Evolutionary conservation across 306 rosid species (phyloP), one percentile per base, ranked within the genome.

Genomic region (peach (Prunus persica)): DNA sequence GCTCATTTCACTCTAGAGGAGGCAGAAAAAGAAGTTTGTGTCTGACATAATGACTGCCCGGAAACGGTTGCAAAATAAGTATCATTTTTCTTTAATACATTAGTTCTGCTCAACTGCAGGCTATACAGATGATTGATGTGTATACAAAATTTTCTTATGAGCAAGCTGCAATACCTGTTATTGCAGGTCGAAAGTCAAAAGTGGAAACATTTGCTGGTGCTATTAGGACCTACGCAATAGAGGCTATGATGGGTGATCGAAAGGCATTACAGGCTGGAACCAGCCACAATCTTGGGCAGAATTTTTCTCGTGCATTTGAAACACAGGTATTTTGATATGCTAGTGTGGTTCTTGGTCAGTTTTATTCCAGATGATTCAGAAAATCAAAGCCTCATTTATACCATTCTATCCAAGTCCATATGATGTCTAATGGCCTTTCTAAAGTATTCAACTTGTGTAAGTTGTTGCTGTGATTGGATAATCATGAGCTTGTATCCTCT

Each of bases 231-330:
- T 95, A 89, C 75, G 92, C 99, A 4, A 95, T 92, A 52, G 96
- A 95, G 87, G 97, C 92, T 79, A 95, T 95, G 97, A 90, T 95
- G 98, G 96, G 97, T 76, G 98, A 95, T 85, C 78, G 78, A 79
- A 95, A 92, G 85, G 98, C 98, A 74, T 77, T 95, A 80, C 98
- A 94, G 82, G 95, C 97, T 65, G 97, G 98, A 83, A 92, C 97
- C 81, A 95, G 97, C 83, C 98, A 95, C 81, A 92, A 95, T 78
- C 97, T 95, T 54, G 97, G 98, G 83, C 97, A 95, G 79, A 95
- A 92, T 75, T 95, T 95, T 80, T 86, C 99, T 24, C 90, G 88
- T 72, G 97, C 97, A 63, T 95, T 95, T 81, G 97, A 80, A 77
- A 95, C 99, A 72, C 97, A 85, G 93, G 97, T 91, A 76, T 65